Conservation (phyloP, 192 early-diverging fungal species). For the Podila clonocystis region DNA sequence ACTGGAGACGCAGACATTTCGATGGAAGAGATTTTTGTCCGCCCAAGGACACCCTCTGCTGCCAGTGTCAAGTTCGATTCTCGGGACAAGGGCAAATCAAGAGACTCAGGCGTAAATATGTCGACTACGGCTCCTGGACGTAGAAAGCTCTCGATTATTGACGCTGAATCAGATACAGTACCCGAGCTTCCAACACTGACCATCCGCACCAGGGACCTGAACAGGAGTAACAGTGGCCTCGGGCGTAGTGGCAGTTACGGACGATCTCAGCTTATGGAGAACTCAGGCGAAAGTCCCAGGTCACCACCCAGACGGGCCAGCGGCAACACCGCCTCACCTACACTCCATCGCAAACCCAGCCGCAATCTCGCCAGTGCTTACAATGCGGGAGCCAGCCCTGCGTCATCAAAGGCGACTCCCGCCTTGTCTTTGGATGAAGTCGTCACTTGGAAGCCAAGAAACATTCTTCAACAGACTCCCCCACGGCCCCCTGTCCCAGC, state of each 20-base stretch:
- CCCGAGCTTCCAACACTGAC: slow-evolving; percentile 23
- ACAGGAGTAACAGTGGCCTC: slow-evolving; percentile 12
- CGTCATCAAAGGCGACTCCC: not conserved
- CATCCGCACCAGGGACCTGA: slow-evolving; percentile 28
- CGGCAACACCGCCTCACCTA: not conserved
- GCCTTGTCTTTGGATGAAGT: slow-evolving; percentile 25
- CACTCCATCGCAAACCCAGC: not conserved
- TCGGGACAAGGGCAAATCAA: slow-evolving; percentile 6
- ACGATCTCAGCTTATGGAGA: not conserved
- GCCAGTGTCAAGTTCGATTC: not conserved
- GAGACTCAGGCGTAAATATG: slow-evolving; percentile 13
- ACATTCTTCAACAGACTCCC: not conserved
- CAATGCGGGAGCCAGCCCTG: not conserved
- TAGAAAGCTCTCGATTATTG: slow-evolving; percentile 25
- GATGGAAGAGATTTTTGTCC: slow-evolving; percentile 46
- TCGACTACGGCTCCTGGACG: slow-evolving; percentile 1
- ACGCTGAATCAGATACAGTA: slow-evolving; percentile 40
- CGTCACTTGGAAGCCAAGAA: slow-evolving; percentile 32
- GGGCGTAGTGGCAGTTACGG: not conserved
- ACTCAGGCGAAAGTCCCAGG: not conserved
- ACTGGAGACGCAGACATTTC: slow-evolving; percentile 48
- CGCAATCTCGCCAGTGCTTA: not conserved
- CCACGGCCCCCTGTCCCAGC: slow-evolving; percentile 12
- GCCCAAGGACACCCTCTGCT: slow-evolving; percentile 16
- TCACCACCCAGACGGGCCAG: not conserved